phyloP scores from a whole-genome alignment of 768 basidiomycete genomes.

The Amanita subjunquillea region DNA sequence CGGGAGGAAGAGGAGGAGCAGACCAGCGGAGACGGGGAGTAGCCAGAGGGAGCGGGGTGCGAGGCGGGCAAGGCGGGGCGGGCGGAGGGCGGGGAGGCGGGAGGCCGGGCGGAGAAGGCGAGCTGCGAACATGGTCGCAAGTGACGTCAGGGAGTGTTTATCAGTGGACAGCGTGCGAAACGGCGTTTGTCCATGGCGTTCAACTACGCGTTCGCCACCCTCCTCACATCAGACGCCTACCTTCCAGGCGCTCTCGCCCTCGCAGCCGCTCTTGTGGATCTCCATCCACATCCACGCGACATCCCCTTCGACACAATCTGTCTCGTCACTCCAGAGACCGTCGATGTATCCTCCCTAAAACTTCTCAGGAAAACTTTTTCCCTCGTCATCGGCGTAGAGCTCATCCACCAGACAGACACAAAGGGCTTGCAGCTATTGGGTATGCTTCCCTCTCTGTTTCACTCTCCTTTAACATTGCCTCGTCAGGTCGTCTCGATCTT shows the following conservation, averaged over 20 bases:
- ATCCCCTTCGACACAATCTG: constrained; percentile 77
- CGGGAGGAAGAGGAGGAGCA: constrained; percentile 39
- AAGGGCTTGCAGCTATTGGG: constrained; percentile 74
- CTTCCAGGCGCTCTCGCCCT: constrained; percentile 87
- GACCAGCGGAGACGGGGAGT: constrained; percentile 45
- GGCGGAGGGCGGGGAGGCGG: constrained; percentile 6
- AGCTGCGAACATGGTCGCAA: constrained; percentile 2
- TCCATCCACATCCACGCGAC: constrained; percentile 56
- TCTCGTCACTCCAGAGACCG: constrained; percentile 88
- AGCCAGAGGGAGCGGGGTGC: constrained; percentile 27
- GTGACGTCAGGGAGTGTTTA: constrained; percentile 1
- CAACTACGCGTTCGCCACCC: constrained; percentile 78
- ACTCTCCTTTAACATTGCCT: not conserved
- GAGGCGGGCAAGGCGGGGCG: constrained; percentile 7
- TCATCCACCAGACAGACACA: constrained; percentile 61
- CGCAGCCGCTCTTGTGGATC: constrained; percentile 73
- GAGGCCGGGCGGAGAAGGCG: not conserved
- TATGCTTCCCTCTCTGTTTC: constrained; percentile 18
- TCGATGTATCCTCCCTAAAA: constrained; percentile 75
- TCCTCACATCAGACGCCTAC: constrained; percentile 87
- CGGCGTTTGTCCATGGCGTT: constrained; percentile 8
- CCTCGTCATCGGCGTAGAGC: constrained; percentile 85
- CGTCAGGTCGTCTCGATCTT: constrained; percentile 85
- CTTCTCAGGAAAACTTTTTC: constrained; percentile 73
- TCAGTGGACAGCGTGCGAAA: not conserved